Base-by-base conservation (phyloP, 768 basidiomycete species). In the Hortiboletus flavorubellus region DNA sequence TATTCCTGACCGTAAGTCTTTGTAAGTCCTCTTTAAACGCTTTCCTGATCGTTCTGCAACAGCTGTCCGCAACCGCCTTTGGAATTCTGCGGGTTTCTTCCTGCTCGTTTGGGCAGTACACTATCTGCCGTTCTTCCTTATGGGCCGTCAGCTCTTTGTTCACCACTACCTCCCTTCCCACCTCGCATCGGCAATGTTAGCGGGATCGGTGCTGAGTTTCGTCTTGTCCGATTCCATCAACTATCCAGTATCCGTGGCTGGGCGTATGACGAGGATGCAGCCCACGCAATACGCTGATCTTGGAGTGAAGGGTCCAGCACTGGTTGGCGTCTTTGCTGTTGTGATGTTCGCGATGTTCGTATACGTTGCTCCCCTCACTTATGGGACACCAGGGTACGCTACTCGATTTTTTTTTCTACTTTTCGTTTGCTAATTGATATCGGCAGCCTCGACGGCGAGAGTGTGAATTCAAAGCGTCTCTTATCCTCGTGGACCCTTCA, bases 91-190 rank as follows among this genome's bases (percentile, higher is more conserved):
- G 26, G 93, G 96, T 21, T 97, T 98, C 80, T 98, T 99, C 84
- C 73, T 94, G 51, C 75, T 94, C 31, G 83, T 96, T 26, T 99
- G 97, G 97, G 87, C 81, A 12, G 91, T 91, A 52, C 97, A 99
- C 71, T 99, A 97, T 75, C 76, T 89, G 66, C 97, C 97, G 7
- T 99, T 98, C 82, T 99, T 92, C 86, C 79, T 98, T 29, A 96
- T 99, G 93, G 88, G 81, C 66, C 90, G 97, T 38, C 97, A 99
- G 66, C 80, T 95, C 41, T 99, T 99, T 80, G 77, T 99, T 26
- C 97, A 99, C 70, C 95, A 97, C 71, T 99, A 99, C 71, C 86
- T 99, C 4, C 96, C 96, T 14, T 96, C 96, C 1, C 97, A 99
- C 68, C 80, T 99, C 40, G 87, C 91, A 12, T 95, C 93, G 14